Evolutionary conservation across 148 eudicot species (phyloP), one percentile per base, ranked within the genome.

Genomic region (Cornus kousa): DNA sequence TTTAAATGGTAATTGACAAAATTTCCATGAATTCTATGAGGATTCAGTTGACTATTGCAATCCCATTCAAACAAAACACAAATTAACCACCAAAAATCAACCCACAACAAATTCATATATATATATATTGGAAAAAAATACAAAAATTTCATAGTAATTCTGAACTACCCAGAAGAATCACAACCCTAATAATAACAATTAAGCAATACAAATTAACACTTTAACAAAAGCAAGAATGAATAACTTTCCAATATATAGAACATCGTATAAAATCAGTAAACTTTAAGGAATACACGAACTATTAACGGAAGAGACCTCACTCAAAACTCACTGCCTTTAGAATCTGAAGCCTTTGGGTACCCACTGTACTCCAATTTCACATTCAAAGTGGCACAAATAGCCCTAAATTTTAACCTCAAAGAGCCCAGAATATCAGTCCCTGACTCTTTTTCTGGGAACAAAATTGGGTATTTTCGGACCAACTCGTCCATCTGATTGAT

Each of bases 391-490:
- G 91, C 94, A 82, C 85, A 91, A 81, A 90, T 68, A 57, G 88
- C 91, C 85, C 80, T 87, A 80, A 91, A 91, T 83, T 95, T 93
- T 79, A 90, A 80, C 85, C 94, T 87, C 85, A 95, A 75, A 11
- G 83, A 80, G 13, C 81, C 85, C 83, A 89, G 31, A 20, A 85
- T 72, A 33, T 87, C 92, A 68, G 88, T 85, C 12, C 82, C 87
- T 1, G 80, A 80, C 85, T 90, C 95, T 76, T 89, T 85, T 74
- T 95, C 98, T 9, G 92, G 94, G 32, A 91, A 88, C 81, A 66
- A 39, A 32, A 83, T 57, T 31, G 90, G 91, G 77, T 90, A 93
- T 71, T 84, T 87, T 3, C 67, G 73, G 31, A 90, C 80, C 83
- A 90, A 78, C 55, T 89, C 89, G 48, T 84, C 83, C 88, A 93